Base-by-base conservation (phyloP, 192 early-diverging fungal genomes). In the Blastocladiella britannica region DNA sequence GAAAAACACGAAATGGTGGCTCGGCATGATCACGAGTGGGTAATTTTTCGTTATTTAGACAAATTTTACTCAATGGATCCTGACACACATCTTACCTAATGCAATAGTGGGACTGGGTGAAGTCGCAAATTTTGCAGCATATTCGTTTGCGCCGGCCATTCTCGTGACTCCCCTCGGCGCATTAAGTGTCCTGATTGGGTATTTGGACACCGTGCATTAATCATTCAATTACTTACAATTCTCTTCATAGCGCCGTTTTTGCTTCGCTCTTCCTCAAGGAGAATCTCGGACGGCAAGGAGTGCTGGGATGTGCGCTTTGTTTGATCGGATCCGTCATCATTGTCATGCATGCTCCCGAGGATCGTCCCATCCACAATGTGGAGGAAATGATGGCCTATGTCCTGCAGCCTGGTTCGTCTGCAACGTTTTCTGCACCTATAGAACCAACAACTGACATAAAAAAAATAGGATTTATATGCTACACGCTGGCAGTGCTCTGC, bases 131-230 rank as follows among this genome's bases (percentile, higher is more conserved):
- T 93, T 97, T 75, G 74, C 86, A 2, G 93, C 92, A 12, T 95
- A 95, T 65, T 84, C 87, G 29, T 95, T 87, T 79, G 90, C 89
- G 51, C 92, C 92, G 1, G 89, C 92, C 37, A 91, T 95, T 65
- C 74, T 95, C 51, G 89, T 95, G 4, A 95, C 92, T 29, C 92
- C 92, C 4, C 71, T 95, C 54, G 92, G 92, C 28, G 88, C 89
- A 26, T 72, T 87, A 23, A 88, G 85, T 63, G 89, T 92, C 28
- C 77, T 95, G 58, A 80, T 89, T 43, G 87, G 87, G 79, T 83
- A 67, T 28, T 53, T 52, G 57, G 15, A 20, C 12, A 5, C 9
- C 25, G 28, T 53, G 8, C 27, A 5, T 20, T 4, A 24, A 6
- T n/a, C 25, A 9, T 54, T 51, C 28, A 30, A 25, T 43, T 20